phyloP scores from a whole-genome alignment of 345 rosid genomes.

The Turnera subulata region DNA sequence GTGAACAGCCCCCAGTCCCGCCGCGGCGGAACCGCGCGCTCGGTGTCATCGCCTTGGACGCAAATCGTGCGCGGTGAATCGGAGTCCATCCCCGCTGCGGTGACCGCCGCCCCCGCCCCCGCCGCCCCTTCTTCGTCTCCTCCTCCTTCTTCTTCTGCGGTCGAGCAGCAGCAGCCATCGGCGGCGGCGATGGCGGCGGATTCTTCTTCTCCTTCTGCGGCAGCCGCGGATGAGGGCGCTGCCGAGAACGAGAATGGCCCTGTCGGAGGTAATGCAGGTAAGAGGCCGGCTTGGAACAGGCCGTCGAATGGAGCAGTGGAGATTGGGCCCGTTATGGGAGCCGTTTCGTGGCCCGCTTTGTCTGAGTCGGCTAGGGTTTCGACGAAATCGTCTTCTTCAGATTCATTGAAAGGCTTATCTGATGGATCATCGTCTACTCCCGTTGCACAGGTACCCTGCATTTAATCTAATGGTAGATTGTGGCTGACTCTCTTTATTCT shows the following conservation, averaged over 20 bases:
- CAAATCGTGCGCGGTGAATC: constrained; percentile 43
- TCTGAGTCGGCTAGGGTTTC: constrained; percentile 54
- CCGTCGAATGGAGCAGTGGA: constrained; percentile 55
- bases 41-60: constrained; percentile 40
- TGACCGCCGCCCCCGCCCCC: not conserved
- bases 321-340: constrained; percentile 54
- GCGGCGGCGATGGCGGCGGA: constrained; percentile 2
- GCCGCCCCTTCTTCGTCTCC: constrained; percentile 18
- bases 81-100: constrained; percentile 10
- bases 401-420: constrained; percentile 34
- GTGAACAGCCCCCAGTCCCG: constrained; percentile 24
- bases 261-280: constrained; percentile 48
- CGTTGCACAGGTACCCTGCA: constrained; percentile 30
- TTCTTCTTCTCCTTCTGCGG: constrained; percentile 22
- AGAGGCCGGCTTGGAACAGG: constrained; percentile 66
- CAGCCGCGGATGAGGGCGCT: constrained; percentile 35
- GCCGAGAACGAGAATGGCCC: constrained; percentile 29
- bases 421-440: constrained; percentile 43
- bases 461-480: not conserved
- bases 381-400: constrained; percentile 31
- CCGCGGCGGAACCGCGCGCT: constrained; percentile 4
- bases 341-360: constrained; percentile 62
- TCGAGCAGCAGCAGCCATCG: constrained; percentile 1
- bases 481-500: no score
- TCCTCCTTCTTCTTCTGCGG: constrained; percentile 8